Conservation (phyloP, 2,329 filamentous ascomycete species). For the Mariannaea elegans region DNA sequence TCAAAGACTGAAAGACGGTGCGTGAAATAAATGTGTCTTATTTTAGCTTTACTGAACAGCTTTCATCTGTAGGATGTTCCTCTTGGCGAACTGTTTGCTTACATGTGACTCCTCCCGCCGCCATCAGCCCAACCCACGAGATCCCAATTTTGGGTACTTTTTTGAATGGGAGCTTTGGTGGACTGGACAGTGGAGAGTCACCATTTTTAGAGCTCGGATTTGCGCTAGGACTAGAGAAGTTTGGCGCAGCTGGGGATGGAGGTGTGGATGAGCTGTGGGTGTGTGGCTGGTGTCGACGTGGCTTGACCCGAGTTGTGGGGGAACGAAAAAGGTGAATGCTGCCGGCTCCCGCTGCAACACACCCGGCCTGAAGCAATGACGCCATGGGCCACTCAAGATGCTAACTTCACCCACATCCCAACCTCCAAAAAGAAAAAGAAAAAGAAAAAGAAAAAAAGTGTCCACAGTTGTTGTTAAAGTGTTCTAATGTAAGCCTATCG, state of each 20-base stretch:
- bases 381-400: constrained; percentile 4
- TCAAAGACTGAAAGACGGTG: not conserved
- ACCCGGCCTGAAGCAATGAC: constrained; percentile 16
- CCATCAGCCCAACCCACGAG: not conserved
- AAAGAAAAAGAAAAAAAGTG: not conserved
- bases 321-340: constrained; percentile 7
- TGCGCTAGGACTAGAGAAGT: constrained; percentile 14
- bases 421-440: too few relatives aligned
- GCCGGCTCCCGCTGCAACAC: constrained; percentile 10
- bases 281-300: constrained; percentile 33
- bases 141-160: constrained; percentile 32
- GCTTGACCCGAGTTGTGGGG: constrained; percentile 16
- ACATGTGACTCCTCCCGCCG: not conserved
- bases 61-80: too few relatives aligned
- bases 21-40: not conserved
- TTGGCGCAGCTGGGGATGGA: constrained; percentile 5
- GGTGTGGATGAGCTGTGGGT: not conserved
- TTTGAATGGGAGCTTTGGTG: not conserved
- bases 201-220: constrained; percentile 29
- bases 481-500: not conserved
- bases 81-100: not conserved
- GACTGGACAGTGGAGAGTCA: not conserved
- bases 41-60: not conserved
- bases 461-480: not conserved
- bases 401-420: not conserved